Evolutionary conservation across 768 basidiomycete species (phyloP), one percentile per base, ranked within the genome.

Genomic region (Cytidiella melzeri): DNA sequence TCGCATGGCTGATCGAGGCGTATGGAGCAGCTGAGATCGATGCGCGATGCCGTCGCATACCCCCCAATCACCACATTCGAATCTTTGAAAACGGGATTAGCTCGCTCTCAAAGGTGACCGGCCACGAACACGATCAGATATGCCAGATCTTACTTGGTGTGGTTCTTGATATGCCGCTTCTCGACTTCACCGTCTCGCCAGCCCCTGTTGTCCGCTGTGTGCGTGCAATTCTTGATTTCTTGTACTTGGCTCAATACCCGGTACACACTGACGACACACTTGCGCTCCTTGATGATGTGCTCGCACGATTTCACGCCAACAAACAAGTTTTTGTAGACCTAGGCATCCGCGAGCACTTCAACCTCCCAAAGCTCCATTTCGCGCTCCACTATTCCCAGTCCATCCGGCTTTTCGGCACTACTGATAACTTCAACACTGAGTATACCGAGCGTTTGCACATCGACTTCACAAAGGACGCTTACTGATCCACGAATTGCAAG

Each of bases 361-460:
- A 56, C 3, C 18, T 65, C 0, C 62, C 60, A 0, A 66, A 65
- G 45, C 26, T 63, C 0, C 59, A 63, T 28, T 38, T 45, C 3
- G 48, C 61, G 0, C 34, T 47, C 1, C 63, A 66, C 38, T 61
- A 61, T 23, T 27, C 53, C 15, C 6, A 19, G 0, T 48, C 52
- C 3, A 67, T 67, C 36, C 43, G 47, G 1, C 28, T 21, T 0
- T 28, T 55, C 1, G 64, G 65, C 6, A 53, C 50, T 20, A 53
- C 55, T 0, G 61, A 64, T 45, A 50, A 52, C 1, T 61, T 46
- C 53, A 64, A 52, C 47, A 67, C 65, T 1, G 67, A 69, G 48
- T 30, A 58, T 44, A 24, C 62, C 50, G 54, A 65, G 55, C 64
- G 64, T 0, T 61, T 76, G 1, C 75, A 76, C 46, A 75, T 74